Evolutionary conservation across 75 land plant genomes (phyloP).

Genomic region (Pinus taeda): DNA sequence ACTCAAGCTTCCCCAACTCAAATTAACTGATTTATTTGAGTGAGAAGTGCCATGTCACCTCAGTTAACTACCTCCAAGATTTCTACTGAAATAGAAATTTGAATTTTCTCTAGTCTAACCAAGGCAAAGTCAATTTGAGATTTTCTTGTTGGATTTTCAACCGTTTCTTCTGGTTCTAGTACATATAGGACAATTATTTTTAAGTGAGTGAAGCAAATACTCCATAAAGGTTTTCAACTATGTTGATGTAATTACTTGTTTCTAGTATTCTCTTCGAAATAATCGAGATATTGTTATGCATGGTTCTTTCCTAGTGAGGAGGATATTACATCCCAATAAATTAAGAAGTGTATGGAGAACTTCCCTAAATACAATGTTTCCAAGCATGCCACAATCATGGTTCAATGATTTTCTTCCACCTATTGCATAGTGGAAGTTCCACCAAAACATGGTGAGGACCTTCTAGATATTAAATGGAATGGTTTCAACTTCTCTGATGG

Average conservation of each 20-base stretch:
- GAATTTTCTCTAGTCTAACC: too few relatives aligned
- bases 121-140: too few relatives aligned
- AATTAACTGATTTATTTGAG: too few relatives aligned
- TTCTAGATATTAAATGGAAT: constrained; percentile 55
- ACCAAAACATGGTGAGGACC: constrained; percentile 18
- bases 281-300: constrained; percentile 74
- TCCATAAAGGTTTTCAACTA: constrained; percentile 47
- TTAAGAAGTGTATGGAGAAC: constrained; percentile 82
- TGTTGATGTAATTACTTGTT: constrained; percentile 66
- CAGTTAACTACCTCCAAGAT: too few relatives aligned
- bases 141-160: too few relatives aligned
- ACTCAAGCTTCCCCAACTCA: too few relatives aligned
- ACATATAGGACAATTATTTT: constrained; percentile 36
- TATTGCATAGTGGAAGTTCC: constrained; percentile 70
- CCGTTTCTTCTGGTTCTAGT: constrained; percentile 24
- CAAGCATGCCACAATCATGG: constrained; percentile 94
- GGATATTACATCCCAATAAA: constrained; percentile 18
- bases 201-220: constrained; percentile 35
- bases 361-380: constrained; percentile 66
- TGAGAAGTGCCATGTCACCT: too few relatives aligned
- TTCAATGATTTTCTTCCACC: constrained; percentile 90
- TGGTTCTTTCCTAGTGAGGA: constrained; percentile 84
- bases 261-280: constrained; percentile 85
- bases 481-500: constrained; percentile 82
- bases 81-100: too few relatives aligned